Evolutionary conservation across 2,329 filamentous ascomycete genomes (phyloP), one percentile per base, ranked within the genome.

Genomic region (Byssochlamys sp.): DNA sequence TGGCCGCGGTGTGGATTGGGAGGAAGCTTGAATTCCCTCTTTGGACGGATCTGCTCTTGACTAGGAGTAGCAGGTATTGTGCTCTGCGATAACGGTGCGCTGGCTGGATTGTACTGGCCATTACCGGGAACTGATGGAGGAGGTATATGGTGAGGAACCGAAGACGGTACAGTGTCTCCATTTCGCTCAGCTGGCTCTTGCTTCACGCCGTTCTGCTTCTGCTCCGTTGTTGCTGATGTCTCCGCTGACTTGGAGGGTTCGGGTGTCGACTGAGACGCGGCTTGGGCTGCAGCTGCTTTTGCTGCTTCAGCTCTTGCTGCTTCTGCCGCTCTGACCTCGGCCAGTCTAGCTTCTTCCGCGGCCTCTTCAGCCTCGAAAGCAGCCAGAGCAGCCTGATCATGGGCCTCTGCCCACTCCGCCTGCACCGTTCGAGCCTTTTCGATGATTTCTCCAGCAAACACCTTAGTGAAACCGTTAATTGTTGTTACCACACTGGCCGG

Each of bases 351-450:
- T 53, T 79, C 78, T 61, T 77, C 80, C n/a, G 80, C 76, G 4
- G 80, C 79, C 54, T 83, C 81, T 55, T 84, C 78, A 0, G 80
- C 80, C 63, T 82, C 79, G 65, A 81, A 81, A 64, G 80, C 75
- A 26, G 76, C 79, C 55, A 79, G 78, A 2, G 80, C 79, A 1
- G 76, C 78, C 65, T 82, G 72, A 59, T 80, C 79, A 57, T 77
- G 75, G 4, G 77, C 80, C 4, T 77, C 74, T 11, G 75, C 76
- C 71, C 73, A 77, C 63, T 78, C 74, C 66, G 77, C 60, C 68
- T 87, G 85, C 4, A 88, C 83, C 9, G 82, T 81, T 57, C 84
- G 75, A 14, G 85, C 84, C 63, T 81, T 79, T 69, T 88, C 85
- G 57, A 87, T 80, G 57, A 88, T 77, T 63, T 85, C 82, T 54